Percentiles rank a stretch among this genome's conserved stretches.
phyloP scores from a whole-genome alignment of 345 rosid genomes.

The Punica granatum region DNA sequence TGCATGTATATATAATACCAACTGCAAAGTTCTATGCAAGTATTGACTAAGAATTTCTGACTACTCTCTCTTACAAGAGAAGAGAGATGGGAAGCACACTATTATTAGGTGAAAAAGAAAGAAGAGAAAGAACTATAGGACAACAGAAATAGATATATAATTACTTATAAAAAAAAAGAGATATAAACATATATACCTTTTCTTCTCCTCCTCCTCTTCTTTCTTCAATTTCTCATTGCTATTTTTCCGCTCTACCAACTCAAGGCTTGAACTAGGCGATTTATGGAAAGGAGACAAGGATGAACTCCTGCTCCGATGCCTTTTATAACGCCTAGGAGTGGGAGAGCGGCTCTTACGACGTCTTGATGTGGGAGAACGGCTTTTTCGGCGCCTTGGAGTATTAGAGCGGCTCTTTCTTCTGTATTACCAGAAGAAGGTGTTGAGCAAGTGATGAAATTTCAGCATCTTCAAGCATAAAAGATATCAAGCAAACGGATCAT shows the following conservation, averaged over 20 bases:
- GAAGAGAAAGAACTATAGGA: background rate
- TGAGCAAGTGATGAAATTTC: slow-evolving; percentile 25
- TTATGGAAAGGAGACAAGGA: slow-evolving; percentile 56
- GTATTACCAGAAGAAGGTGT: slow-evolving; percentile 29
- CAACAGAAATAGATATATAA: background rate
- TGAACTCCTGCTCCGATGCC: slow-evolving; percentile 75
- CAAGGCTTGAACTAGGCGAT: slow-evolving; percentile 59
- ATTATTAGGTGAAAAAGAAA: background rate
- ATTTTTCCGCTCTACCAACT: slow-evolving; percentile 52
- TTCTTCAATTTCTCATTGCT: slow-evolving; percentile 56
- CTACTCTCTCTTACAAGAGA: background rate
- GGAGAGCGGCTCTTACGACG: slow-evolving; percentile 67
- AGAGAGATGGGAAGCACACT: background rate
- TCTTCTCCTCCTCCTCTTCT: slow-evolving; percentile 88
- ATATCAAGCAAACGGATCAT: slow-evolving; percentile 12
- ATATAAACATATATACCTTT: slow-evolving; percentile 44
- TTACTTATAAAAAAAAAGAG: background rate
- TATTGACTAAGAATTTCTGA: background rate
- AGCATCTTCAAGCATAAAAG: background rate
- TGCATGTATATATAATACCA: too few relatives aligned
- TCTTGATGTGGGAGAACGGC: slow-evolving; percentile 57
- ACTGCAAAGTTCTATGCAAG: background rate
- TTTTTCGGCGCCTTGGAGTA: slow-evolving; percentile 58
- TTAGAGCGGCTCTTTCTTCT: slow-evolving; percentile 85
- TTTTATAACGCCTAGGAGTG: slow-evolving; percentile 62